A percentile compares a stretch with the other conserved stretches of the same genome.
Conservation (phyloP, 1,139 yeast species). For the Suzukiozyma palmioleophila region DNA sequence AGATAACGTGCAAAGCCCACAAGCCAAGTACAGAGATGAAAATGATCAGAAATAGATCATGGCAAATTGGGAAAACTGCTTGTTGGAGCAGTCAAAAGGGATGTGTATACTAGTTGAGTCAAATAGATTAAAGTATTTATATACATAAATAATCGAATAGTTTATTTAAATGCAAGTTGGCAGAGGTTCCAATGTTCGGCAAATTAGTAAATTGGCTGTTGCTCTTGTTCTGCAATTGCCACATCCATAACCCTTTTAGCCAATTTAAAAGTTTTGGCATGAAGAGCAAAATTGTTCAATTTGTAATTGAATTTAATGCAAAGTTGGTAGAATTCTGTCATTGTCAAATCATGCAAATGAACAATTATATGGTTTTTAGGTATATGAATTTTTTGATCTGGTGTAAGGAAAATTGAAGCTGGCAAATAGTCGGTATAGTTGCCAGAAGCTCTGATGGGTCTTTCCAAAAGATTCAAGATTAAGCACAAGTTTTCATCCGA, state of each 20-base stretch:
- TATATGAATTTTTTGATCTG: slow-evolving; percentile 16
- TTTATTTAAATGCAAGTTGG: not conserved
- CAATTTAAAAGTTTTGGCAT: slow-evolving; percentile 58
- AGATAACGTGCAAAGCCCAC: slow-evolving; percentile 42
- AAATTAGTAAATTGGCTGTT: slow-evolving; percentile 5
- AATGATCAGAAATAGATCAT: slow-evolving; percentile 2
- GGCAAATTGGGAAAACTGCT: no score
- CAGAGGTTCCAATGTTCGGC: not conserved
- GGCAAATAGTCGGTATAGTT: slow-evolving; percentile 37
- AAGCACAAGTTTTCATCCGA: slow-evolving; percentile 52
- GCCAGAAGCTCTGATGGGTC: slow-evolving; percentile 44
- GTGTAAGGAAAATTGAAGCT: slow-evolving; percentile 44
- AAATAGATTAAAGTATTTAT: not conserved
- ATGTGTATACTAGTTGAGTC: not conserved
- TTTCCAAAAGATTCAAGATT: slow-evolving; percentile 53
- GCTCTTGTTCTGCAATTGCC: slow-evolving; percentile 51
- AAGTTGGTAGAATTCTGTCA: slow-evolving; percentile 59
- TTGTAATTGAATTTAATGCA: slow-evolving; percentile 59
- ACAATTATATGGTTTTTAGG: slow-evolving; percentile 41
- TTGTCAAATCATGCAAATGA: slow-evolving; percentile 56
- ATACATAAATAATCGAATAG: not conserved
- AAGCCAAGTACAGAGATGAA: slow-evolving; percentile 9
- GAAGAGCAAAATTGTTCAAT: slow-evolving; percentile 58
- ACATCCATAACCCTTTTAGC: slow-evolving; percentile 71
- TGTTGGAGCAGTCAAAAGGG: not conserved